phyloP scores from a whole-genome alignment of 2,329 filamentous ascomycete genomes.

The Calonectria ilicicola region DNA sequence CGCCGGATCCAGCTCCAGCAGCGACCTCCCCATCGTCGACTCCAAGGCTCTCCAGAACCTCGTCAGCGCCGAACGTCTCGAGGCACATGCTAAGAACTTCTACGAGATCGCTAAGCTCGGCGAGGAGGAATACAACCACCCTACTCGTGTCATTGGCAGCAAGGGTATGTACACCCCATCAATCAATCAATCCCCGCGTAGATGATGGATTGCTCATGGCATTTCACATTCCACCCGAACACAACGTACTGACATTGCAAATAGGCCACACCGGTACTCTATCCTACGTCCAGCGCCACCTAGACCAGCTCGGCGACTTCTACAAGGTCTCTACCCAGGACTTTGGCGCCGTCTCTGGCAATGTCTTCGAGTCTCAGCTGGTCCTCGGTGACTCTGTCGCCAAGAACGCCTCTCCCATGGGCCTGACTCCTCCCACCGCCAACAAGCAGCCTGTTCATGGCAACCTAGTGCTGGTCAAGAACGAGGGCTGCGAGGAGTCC shows the following conservation, averaged over 20 bases:
- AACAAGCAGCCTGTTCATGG: constrained; percentile 70
- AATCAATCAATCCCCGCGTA: neutral
- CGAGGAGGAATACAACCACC: constrained; percentile 72
- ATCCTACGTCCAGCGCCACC: constrained; percentile 69
- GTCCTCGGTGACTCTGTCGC: constrained; percentile 66
- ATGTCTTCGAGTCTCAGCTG: constrained; percentile 69
- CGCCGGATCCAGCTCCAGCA: constrained; percentile 22
- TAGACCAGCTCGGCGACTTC: constrained; percentile 68
- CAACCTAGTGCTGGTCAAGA: constrained; percentile 69
- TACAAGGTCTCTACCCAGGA: constrained; percentile 73
- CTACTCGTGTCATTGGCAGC: constrained; percentile 78
- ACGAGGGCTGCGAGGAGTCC: constrained; percentile 71
- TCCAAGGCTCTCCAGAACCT: constrained; percentile 66
- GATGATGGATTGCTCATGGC: constrained; percentile 11
- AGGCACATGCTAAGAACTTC: constrained; percentile 70
- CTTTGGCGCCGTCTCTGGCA: constrained; percentile 72
- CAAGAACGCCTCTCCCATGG: constrained; percentile 66
- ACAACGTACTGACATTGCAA: constrained; percentile 20
- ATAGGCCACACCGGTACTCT: constrained; percentile 73
- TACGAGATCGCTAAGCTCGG: constrained; percentile 72
- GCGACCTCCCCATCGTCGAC: constrained; percentile 58
- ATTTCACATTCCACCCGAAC: neutral
- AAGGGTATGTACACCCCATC: constrained; percentile 57
- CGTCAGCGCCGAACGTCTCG: constrained; percentile 68
- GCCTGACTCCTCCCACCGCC: constrained; percentile 74